phyloP scores from a whole-genome alignment of 352 stramenopile species.

The Globisporangium recalcitrans region DNA sequence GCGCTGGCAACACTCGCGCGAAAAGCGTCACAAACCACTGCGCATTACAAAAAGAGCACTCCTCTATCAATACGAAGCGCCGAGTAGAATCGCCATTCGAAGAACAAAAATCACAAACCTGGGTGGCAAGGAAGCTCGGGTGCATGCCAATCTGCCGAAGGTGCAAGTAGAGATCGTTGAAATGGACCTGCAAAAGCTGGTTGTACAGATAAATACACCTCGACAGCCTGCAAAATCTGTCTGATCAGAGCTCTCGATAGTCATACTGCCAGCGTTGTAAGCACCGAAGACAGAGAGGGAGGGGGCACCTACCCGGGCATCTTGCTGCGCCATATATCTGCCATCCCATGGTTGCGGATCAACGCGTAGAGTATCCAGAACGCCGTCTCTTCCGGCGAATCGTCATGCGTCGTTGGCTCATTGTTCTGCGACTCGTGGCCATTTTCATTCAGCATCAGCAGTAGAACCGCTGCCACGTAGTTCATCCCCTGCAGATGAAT shows the following conservation, averaged over 20 bases:
- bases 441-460: constrained; percentile 39
- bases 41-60: not conserved
- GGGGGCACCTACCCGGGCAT: constrained; percentile 62
- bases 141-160: constrained; percentile 79
- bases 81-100: not conserved
- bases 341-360: constrained; percentile 51
- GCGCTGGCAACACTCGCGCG: constrained; percentile 41
- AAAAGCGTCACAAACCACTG: constrained; percentile 88
- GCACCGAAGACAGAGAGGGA: no score
- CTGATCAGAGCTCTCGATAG: not conserved
- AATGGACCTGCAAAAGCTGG: constrained; percentile 59
- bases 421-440: not conserved
- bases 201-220: constrained; percentile 75
- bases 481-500: constrained; percentile 66
- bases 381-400: constrained; percentile 38
- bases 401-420: constrained; percentile 1
- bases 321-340: constrained; percentile 63
- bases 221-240: constrained; percentile 31
- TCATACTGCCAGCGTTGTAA: not conserved
- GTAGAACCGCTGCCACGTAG: constrained; percentile 62
- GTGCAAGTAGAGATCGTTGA: constrained; percentile 59
- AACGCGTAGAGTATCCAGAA: constrained; percentile 64
- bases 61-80: not conserved
- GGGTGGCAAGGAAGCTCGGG: constrained; percentile 66
- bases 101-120: constrained; percentile 30